Percentiles rank a stretch among this genome's conserved stretches.
phyloP scores from a whole-genome alignment of 768 basidiomycete genomes.

The Pisolithus microcarpus region DNA sequence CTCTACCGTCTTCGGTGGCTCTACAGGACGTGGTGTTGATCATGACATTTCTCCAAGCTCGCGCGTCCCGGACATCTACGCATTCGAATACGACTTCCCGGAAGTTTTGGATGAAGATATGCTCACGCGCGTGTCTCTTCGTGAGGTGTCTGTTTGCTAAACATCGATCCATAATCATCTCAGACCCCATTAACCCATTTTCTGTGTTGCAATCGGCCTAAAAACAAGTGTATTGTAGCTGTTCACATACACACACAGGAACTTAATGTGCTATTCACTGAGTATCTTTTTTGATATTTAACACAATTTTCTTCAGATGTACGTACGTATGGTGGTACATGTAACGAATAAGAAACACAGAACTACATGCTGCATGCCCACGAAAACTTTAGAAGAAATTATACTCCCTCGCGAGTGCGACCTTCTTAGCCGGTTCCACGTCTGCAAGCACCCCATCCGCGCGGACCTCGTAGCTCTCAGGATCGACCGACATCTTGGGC shows the following conservation, averaged over 20 bases:
- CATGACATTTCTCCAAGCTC: conserved; percentile 2
- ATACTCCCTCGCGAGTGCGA: conserved; percentile 68
- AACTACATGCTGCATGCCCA: no score
- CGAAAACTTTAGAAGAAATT: conserved; percentile 60
- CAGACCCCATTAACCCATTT: no score
- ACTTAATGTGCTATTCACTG: background rate
- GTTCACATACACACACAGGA: background rate
- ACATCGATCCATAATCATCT: background rate
- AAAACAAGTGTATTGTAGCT: background rate
- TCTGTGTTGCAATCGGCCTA: no score
- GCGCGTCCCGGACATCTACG: conserved; percentile 4
- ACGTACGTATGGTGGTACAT: background rate
- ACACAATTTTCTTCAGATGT: background rate
- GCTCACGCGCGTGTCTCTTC: conserved; percentile 15
- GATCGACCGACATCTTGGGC: conserved; percentile 84
- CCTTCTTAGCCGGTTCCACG: conserved; percentile 59
- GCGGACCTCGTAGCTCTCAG: conserved; percentile 81
- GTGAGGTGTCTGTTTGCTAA: conserved; percentile 19
- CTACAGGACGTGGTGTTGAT: background rate
- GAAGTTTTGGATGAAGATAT: conserved; percentile 13
- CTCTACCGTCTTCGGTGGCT: background rate
- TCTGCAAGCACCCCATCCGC: conserved; percentile 77
- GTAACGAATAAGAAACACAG: background rate
- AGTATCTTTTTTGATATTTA: background rate
- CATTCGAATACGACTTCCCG: conserved; percentile 7